Evolutionary conservation across 1,284 basidiomycete genomes (phyloP).

Genomic region (Gymnopus androsaceus): DNA sequence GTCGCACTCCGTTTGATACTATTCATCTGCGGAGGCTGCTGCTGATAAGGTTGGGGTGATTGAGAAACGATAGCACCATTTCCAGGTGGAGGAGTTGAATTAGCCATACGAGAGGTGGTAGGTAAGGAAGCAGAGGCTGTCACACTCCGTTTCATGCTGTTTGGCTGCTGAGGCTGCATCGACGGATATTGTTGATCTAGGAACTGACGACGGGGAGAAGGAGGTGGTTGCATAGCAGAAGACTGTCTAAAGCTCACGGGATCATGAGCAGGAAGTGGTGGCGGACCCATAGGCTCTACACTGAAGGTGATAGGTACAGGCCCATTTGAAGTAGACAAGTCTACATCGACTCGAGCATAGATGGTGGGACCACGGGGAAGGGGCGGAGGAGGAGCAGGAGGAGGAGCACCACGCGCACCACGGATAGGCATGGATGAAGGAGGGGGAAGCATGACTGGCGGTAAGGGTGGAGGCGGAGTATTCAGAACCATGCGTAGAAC

Average conservation of each 20-base stretch:
- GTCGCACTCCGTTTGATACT: slow-evolving; percentile 1
- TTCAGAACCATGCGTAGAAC: slow-evolving; percentile 36
- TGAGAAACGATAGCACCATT: slow-evolving; percentile 41
- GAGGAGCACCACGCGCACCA: slow-evolving; percentile 14
- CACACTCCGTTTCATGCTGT: slow-evolving; percentile 5
- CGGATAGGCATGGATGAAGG: slow-evolving; percentile 18
- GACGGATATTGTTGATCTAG: not conserved
- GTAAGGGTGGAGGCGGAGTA: slow-evolving; percentile 22
- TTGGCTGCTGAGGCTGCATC: not conserved
- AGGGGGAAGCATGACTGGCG: slow-evolving; percentile 16
- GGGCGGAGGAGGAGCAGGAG: slow-evolving; percentile 10
- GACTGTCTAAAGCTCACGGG: not conserved
- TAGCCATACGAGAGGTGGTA: not conserved
- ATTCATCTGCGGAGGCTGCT: not conserved
- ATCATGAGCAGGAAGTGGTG: slow-evolving; percentile 8
- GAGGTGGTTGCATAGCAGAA: not conserved
- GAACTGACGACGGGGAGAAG: not conserved
- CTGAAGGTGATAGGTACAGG: slow-evolving; percentile 71
- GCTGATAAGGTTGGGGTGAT: too few relatives aligned
- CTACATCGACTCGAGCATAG: slow-evolving; percentile 60
- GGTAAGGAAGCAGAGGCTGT: slow-evolving; percentile 9
- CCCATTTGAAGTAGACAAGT: slow-evolving; percentile 51
- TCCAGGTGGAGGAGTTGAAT: not conserved
- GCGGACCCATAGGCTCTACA: slow-evolving; percentile 45
- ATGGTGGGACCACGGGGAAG: slow-evolving; percentile 50